These are phyloP conservation scores for Xylariaceae sp. DNA, from an alignment of 2,329 filamentous ascomycete species.

Conservation along the genomic window DNA sequence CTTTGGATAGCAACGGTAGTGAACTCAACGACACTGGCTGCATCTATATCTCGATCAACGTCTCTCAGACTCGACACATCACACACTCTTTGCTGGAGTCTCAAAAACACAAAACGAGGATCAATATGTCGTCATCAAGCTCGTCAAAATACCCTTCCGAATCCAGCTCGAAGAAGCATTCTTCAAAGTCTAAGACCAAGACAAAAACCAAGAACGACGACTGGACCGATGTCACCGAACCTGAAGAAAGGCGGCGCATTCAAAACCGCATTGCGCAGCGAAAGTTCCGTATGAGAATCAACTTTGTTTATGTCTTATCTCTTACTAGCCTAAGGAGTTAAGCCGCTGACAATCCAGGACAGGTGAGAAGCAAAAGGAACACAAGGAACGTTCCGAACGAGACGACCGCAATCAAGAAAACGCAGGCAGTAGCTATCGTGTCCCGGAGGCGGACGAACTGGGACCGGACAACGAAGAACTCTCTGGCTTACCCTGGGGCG, in stretches of 20 bases:
- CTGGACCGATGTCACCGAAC: conserved; percentile 65
- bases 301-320: conserved; percentile 10
- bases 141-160: conserved; percentile 36
- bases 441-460: conserved; percentile 54
- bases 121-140: conserved; percentile 24
- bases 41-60: conserved; percentile 12
- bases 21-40: conserved; percentile 11
- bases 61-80: conserved; percentile 12
- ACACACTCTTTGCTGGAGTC: background rate
- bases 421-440: conserved; percentile 59
- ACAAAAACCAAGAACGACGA: conserved; percentile 45
- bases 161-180: conserved; percentile 29
- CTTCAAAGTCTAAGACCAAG: conserved; percentile 35
- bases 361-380: conserved; percentile 67
- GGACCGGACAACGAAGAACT: conserved; percentile 44
- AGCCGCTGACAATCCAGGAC: conserved; percentile 15
- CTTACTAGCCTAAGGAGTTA: background rate
- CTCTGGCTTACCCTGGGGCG: conserved; percentile 67
- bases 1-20: background rate
- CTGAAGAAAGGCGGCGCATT: conserved; percentile 65
- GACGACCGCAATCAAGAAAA: conserved; percentile 58
- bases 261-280: conserved; percentile 72
- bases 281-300: conserved; percentile 59
- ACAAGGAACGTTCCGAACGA: conserved; percentile 59
- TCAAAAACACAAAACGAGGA: conserved; percentile 12